Conservation (phyloP, 208 protist genomes). For the Trypanosoma avium region DNA sequence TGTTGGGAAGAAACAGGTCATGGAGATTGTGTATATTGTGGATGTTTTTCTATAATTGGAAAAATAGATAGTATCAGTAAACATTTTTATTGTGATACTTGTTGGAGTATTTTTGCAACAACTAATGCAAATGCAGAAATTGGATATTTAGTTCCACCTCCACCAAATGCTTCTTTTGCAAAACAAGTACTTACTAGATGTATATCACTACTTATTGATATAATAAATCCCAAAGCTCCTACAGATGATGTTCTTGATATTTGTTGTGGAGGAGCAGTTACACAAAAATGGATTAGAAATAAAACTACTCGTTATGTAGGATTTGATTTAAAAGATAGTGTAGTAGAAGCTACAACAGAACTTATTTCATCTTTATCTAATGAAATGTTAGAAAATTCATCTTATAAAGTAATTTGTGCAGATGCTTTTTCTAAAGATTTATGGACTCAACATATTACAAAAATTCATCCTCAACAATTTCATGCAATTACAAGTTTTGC, state of each 20-base stretch:
- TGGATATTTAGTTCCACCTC: constrained; percentile 73
- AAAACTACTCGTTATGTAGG: constrained; percentile 74
- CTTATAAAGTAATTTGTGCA: constrained; percentile 73
- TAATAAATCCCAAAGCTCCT: constrained; percentile 62
- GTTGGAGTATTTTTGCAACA: constrained; percentile 71
- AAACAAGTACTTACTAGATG: constrained; percentile 73
- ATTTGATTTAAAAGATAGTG: constrained; percentile 68
- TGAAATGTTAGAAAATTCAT: constrained; percentile 38
- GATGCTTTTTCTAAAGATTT: constrained; percentile 79
- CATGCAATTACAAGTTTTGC: constrained; percentile 77
- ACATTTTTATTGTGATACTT: constrained; percentile 83
- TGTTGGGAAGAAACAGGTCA: constrained; percentile 86
- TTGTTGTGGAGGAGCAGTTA: constrained; percentile 78
- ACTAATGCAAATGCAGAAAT: constrained; percentile 64
- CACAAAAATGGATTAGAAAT: constrained; percentile 86
- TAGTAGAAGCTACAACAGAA: constrained; percentile 43
- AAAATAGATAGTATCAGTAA: constrained; percentile 59
- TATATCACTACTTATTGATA: constrained; percentile 74
- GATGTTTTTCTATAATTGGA: constrained; percentile 49
- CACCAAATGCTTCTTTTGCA: constrained; percentile 69
- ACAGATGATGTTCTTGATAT: constrained; percentile 86
- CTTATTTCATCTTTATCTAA: constrained; percentile 38
- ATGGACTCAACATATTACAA: constrained; percentile 69
- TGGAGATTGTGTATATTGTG: constrained; percentile 83
- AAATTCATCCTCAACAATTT: constrained; percentile 83